Base-by-base conservation (phyloP, 164 flowering plant species). In the Stephania yunnanensis region DNA sequence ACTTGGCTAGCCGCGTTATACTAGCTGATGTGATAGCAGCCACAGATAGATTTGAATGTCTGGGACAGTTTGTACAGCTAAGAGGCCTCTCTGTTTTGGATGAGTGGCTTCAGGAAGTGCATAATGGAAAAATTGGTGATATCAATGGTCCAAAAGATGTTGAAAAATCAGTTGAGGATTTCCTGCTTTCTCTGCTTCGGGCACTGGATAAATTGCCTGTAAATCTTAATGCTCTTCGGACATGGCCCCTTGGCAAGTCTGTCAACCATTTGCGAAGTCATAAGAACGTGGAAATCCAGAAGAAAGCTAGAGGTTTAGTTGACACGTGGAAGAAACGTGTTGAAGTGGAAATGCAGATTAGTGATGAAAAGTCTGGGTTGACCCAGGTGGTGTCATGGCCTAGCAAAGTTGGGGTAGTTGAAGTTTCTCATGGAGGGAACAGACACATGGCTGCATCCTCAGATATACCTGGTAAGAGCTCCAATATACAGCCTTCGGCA, bases 291-390 rank as follows among this genome's bases (percentile, higher is more conserved):
- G 92, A 89, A 73, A 87, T 89, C 71, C 92, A 89, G 84, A 87
- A 81, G 80, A 89, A 89, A 73, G 89, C 92, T 25, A 80, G 88
- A 73, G 84, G 90, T 79, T 85, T 95, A 74, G 97, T 95, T 77
- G 98, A 91, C 78, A 95, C 92, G n/a, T 95, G 99, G 99, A 95
- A 95, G 90, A 95, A 90, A 80, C 92, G 99, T 58, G 99, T 95
- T 77, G 97, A 93, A 68, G 87, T 84, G 73, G 99, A 95, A 84
- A 91, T 93, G 98, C 88, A 87, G 73, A 86, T 84, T 15, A 86
- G 64, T 72, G 99, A 95, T 83, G 89, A 89, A 11, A 95, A 93
- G 73, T 86, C 97, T 81, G 91, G 89, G 31, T 82, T 87, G 1
- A 82, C 66, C 74, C 93, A 81, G 76, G 84, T 81, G 75, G 92